Conservation (phyloP, 2,329 filamentous ascomycete species). For the Monosporascus sp. region DNA sequence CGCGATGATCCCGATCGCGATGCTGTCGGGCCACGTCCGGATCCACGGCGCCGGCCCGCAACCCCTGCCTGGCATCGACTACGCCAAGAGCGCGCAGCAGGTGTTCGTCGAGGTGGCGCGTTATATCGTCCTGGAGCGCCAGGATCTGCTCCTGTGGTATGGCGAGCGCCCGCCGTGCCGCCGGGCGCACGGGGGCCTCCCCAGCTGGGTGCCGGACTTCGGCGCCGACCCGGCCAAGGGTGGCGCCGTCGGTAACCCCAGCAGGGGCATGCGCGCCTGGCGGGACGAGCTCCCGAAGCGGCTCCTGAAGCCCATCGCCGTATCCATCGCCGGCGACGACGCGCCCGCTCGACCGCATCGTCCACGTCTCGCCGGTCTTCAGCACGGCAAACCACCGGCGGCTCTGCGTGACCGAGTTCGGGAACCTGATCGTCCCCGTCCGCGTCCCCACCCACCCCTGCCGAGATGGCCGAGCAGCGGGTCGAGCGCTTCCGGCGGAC, state of each 20-base stretch:
- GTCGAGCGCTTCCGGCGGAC: no score
- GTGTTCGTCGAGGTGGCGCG: slow-evolving; percentile 17
- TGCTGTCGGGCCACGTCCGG: slow-evolving; percentile 9
- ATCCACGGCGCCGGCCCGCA: slow-evolving; percentile 11
- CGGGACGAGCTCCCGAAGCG: slow-evolving; percentile 9
- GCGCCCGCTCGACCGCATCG: slow-evolving; percentile 14
- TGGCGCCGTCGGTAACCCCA: background rate
- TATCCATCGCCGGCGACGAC: slow-evolving; percentile 5
- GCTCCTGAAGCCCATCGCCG: slow-evolving; percentile 8
- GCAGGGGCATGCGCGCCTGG: slow-evolving; percentile 11
- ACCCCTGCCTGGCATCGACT: slow-evolving; percentile 16
- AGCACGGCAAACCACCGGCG: slow-evolving; percentile 12
- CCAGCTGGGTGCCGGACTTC: slow-evolving; percentile 21
- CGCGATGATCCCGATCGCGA: slow-evolving; percentile 15
- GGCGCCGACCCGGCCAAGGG: slow-evolving; percentile 1
- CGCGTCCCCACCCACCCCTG: background rate
- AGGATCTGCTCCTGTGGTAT: slow-evolving; percentile 16
- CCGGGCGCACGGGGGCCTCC: slow-evolving; percentile 11
- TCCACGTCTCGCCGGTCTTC: slow-evolving; percentile 15
- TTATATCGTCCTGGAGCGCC: slow-evolving; percentile 17
- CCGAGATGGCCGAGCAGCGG: slow-evolving; percentile 1
- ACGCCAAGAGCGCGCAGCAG: slow-evolving; percentile 13
- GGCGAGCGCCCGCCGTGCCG: slow-evolving; percentile 13
- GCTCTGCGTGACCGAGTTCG: slow-evolving; percentile 14
- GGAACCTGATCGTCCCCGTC: slow-evolving; percentile 1